Evolutionary conservation across 306 rosid species (phyloP).

Genomic region (Benincasa hispida): DNA sequence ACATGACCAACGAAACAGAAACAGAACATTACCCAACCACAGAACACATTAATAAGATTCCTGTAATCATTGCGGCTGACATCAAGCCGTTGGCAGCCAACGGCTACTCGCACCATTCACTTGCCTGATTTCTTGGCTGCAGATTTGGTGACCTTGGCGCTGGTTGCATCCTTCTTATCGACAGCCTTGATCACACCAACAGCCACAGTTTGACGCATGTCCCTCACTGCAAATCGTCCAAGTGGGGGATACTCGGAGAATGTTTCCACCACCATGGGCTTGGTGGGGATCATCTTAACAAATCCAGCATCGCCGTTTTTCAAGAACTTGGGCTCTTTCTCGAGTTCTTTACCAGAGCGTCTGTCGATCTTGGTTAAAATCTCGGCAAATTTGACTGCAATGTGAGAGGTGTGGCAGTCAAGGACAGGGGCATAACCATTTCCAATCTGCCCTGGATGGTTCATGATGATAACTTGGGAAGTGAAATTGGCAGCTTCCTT

Average conservation of each 20-base stretch:
- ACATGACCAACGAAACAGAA: not conserved
- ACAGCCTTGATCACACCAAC: slow-evolving; percentile 83
- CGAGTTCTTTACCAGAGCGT: slow-evolving; percentile 80
- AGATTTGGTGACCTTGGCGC: slow-evolving; percentile 66
- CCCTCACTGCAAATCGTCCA: slow-evolving; percentile 85
- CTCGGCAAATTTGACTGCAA: slow-evolving; percentile 74
- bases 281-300: slow-evolving; percentile 81
- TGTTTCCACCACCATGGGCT: slow-evolving; percentile 90
- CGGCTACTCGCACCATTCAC: slow-evolving; percentile 32
- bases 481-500: slow-evolving; percentile 86
- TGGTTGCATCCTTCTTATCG: slow-evolving; percentile 75
- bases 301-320: slow-evolving; percentile 85
- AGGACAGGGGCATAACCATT: slow-evolving; percentile 86
- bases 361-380: slow-evolving; percentile 79
- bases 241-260: slow-evolving; percentile 78
- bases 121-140: slow-evolving; percentile 63
- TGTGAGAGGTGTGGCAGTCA: slow-evolving; percentile 83
- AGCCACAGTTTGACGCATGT: slow-evolving; percentile 94
- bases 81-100: not conserved
- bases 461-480: slow-evolving; percentile 83
- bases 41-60: not conserved
- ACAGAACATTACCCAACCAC: not conserved
- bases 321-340: slow-evolving; percentile 83
- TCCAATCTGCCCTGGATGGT: slow-evolving; percentile 92
- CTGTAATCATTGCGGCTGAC: slow-evolving; percentile 15